Evolutionary conservation across 1,284 basidiomycete genomes (phyloP), one percentile per base, ranked within the genome.

Genomic region (Ganoderma lingzhi): DNA sequence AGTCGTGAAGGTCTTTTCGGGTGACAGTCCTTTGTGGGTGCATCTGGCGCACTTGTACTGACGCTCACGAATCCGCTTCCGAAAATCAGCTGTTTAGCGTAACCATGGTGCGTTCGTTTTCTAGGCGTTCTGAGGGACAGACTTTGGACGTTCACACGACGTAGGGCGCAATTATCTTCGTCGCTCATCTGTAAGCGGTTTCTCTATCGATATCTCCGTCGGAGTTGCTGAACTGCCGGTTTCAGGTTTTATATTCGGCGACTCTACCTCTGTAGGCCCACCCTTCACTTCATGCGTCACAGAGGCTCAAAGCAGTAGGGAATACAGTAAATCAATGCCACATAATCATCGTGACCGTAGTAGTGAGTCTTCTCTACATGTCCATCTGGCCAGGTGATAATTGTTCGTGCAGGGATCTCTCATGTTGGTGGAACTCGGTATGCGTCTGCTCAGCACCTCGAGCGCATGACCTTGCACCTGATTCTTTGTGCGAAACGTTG

Each of bases 271-370:
- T 56, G 53, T 56, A 56, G 15, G 53, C 30, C 23, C 15, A 6
- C 53, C 6, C 6, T 56, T 17, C 14, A 17, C 53, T 56, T 8
- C 6, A 56, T 35, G 5, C 2, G 2, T 56, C 19, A 15, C 17
- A 56, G 53, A 56, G 15, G 53, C 53, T 56, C 30, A 56, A 10
- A 17, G 32, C 2, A 56, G 30, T 8, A 56, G 53, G 28, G 30
- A 56, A 30, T 56, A 56, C 30, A 56, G 53, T 56, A 35, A 35
- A 35, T 10, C 53, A 56, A 35, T 56, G 53, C 32, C 53, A 56
- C 15, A 56, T 56, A 56, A 35, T 56, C 32, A 56, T 56, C 53
- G 53, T 56, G 17, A 56, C 17, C 30, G 30, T 56, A 32, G 53
- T 56, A 19, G 53, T 56, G 15, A 56, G 53, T 56, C 6, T 4